Evolutionary conservation across 1,139 yeast species (phyloP), one percentile per base, ranked within the genome.

Genomic region (Suhomyces yuchorum): DNA sequence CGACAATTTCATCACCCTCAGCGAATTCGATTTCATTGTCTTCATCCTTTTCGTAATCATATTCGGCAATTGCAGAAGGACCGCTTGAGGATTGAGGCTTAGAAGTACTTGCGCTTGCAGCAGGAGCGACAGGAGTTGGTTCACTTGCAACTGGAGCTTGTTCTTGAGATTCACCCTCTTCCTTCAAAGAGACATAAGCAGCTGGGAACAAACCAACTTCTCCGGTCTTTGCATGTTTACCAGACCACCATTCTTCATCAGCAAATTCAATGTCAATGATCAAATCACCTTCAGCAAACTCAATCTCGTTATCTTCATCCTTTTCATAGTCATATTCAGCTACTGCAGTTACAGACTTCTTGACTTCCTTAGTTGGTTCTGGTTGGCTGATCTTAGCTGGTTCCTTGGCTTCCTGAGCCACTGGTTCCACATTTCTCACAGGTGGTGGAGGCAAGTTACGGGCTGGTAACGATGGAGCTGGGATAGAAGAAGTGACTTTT

Each of bases 201-300:
- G 89, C 75, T 18, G 95, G 95, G 81, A 87, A 87, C 52, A 87
- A 73, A 14, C 95, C 95, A 17, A 69, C 65, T 52, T 76, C 81
- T 35, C 85, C 87, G 17, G 85, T 80, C 39, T 63, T 66, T 7
- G 79, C 58, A 62, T 86, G 84, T 52, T 74, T 77, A 35, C 95
- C 96, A 22, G 81, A 70, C 95, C 95, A 87, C 96, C 96, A 87
- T 56, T 85, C 91, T 42, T 82, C 87, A 60, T 85, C 92, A 9
- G 83, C 80, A 59, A 83, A 79, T 50, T 85, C 87, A 52, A 87
- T 82, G 23, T 81, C 81, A n/a, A 77, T 68, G 52, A 87, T 80
- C 45, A 67, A 59, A 54, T 87, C 93, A 46, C 87, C 90, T 59
- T 84, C 92, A 15, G 55, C 72, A 46, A 87, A 80, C 1, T 76